These are phyloP conservation scores for Septoria linicola DNA, from an alignment of 2,329 filamentous ascomycete genomes.

Conservation along the genomic window DNA sequence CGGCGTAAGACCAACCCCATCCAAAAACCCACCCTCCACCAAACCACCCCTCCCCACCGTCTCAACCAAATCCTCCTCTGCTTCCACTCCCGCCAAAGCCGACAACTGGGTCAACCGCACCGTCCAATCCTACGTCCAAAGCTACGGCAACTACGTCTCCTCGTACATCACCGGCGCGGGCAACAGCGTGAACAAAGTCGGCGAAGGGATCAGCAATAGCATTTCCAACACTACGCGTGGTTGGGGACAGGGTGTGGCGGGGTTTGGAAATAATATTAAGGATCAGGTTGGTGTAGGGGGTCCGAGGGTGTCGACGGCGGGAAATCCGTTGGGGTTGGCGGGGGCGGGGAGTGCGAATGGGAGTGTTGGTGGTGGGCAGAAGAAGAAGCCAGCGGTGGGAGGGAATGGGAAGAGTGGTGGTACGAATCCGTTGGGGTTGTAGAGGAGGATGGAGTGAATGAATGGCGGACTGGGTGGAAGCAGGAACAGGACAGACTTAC, in stretches of 20 bases:
- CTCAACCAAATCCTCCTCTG: slow-evolving; percentile 11
- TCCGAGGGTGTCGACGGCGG: slow-evolving; percentile 44
- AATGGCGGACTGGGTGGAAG: too few species aligned
- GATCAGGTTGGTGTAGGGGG: slow-evolving; percentile 48
- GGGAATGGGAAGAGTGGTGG: background rate
- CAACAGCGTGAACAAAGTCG: slow-evolving; percentile 49
- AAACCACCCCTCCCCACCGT: slow-evolving; percentile 1
- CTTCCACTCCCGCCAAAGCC: slow-evolving; percentile 15
- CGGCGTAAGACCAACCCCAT: slow-evolving; percentile 15
- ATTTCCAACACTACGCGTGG: slow-evolving; percentile 46
- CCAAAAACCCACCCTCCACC: slow-evolving; percentile 17
- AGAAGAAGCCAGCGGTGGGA: background rate
- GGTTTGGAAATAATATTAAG: slow-evolving; percentile 53
- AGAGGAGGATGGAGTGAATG: background rate
- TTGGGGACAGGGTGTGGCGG: slow-evolving; percentile 51
- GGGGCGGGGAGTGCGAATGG: slow-evolving; percentile 21
- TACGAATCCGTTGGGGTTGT: background rate
- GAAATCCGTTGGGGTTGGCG: slow-evolving; percentile 48
- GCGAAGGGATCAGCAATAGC: slow-evolving; percentile 44
- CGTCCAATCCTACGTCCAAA: slow-evolving; percentile 45
- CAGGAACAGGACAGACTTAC: too few species aligned
- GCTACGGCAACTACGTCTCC: slow-evolving; percentile 47
- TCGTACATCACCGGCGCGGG: slow-evolving; percentile 46
- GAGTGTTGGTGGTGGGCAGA: background rate
- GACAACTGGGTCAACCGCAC: slow-evolving; percentile 50